Conservation (phyloP, 768 basidiomycete species). For the Clathrus columnatus region DNA sequence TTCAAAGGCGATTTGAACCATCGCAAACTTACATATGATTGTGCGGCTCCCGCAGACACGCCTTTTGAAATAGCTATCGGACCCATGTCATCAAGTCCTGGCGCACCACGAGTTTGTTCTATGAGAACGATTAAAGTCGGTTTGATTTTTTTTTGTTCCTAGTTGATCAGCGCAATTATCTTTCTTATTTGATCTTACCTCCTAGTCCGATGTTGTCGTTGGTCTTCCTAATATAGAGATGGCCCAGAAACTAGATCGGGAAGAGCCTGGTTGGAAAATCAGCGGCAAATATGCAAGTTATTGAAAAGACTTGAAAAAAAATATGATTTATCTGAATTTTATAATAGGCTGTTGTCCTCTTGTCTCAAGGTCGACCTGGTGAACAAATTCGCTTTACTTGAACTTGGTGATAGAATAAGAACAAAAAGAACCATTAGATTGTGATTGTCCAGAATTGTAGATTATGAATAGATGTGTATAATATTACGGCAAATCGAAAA, state of each 20-base stretch:
- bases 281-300: constrained; percentile 87
- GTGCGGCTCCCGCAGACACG: constrained; percentile 76
- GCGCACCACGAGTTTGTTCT: constrained; percentile 80
- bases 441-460: too few species aligned
- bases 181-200: too few species aligned
- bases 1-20: constrained; percentile 97
- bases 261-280: constrained; percentile 93
- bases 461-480: too few species aligned
- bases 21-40: constrained; percentile 83
- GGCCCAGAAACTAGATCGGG: constrained; percentile 71
- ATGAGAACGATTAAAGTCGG: constrained; percentile 79
- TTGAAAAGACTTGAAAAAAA: not conserved
- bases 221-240: constrained; percentile 53
- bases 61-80: constrained; percentile 89
- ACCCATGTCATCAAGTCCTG: constrained; percentile 80
- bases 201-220: constrained; percentile 78
- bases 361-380: constrained; percentile 83
- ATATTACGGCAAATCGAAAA: too few species aligned
- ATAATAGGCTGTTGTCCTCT: constrained; percentile 68
- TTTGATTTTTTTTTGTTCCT: too few species aligned
- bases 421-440: too few species aligned
- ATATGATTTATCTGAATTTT: not conserved
- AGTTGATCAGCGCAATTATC: too few species aligned
- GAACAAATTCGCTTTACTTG: constrained; percentile 74
- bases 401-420: too few species aligned